Conservation (phyloP, 2,329 filamentous ascomycete genomes). For the Aspergillus aculeatus region DNA sequence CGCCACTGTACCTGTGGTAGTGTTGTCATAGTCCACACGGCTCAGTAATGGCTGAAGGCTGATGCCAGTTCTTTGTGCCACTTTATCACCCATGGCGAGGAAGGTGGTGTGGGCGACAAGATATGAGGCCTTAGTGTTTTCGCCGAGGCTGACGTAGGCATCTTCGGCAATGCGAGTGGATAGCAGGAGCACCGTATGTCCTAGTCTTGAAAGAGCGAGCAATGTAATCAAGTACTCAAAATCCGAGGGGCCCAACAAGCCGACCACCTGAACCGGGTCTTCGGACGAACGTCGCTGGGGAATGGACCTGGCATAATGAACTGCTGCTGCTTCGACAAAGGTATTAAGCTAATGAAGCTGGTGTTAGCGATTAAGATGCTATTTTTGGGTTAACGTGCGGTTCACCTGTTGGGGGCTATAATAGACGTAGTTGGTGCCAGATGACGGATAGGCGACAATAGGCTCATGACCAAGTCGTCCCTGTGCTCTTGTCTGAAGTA, state of each 20-base stretch:
- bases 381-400: not conserved
- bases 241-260: slow-evolving; percentile 24
- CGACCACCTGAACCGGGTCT: slow-evolving; percentile 25
- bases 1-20: not conserved
- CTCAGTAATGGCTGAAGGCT: slow-evolving; percentile 17
- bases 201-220: slow-evolving; percentile 21
- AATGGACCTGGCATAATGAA: slow-evolving; percentile 17
- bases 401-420: slow-evolving; percentile 19
- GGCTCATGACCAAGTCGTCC: slow-evolving; percentile 11
- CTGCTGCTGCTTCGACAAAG: slow-evolving; percentile 20
- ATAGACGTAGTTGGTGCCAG: slow-evolving; percentile 16
- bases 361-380: not conserved
- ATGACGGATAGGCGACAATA: slow-evolving; percentile 19
- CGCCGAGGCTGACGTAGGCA: slow-evolving; percentile 22
- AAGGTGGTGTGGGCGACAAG: slow-evolving; percentile 21
- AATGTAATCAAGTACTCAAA: slow-evolving; percentile 26
- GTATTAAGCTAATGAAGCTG: slow-evolving; percentile 13
- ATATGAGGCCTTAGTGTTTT: slow-evolving; percentile 21
- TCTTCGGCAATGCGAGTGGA: slow-evolving; percentile 26
- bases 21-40: slow-evolving; percentile 5
- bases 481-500: slow-evolving; percentile 13
- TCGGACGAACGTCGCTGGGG: slow-evolving; percentile 19
- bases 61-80: slow-evolving; percentile 19
- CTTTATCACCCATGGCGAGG: slow-evolving; percentile 21
- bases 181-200: slow-evolving; percentile 25